These are phyloP conservation scores for Globisporangium sylvaticum DNA, from an alignment of 352 stramenopile genomes.

Conservation along the genomic window DNA sequence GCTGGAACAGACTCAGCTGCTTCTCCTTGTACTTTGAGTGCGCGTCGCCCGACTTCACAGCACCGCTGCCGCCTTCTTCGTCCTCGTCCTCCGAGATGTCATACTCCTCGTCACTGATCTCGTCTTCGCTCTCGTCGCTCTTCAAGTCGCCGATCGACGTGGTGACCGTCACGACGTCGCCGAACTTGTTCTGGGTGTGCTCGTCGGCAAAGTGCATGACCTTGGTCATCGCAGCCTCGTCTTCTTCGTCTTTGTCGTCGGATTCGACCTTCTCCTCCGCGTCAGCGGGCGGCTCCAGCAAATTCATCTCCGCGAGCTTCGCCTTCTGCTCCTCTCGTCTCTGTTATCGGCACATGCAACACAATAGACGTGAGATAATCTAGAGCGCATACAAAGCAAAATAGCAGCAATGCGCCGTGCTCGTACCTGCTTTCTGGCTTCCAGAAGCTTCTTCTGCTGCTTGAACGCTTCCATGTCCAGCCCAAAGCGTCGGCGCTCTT, in stretches of 20 bases:
- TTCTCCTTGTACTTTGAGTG: constrained; percentile 44
- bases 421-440: constrained; percentile 71
- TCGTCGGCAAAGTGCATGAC: constrained; percentile 78
- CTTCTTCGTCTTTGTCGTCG: constrained; percentile 21
- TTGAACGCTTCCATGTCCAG: constrained; percentile 89
- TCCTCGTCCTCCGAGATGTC: constrained; percentile 51
- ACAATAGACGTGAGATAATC: not conserved
- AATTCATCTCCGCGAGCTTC: constrained; percentile 52
- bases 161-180: constrained; percentile 83
- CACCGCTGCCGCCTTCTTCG: constrained; percentile 11
- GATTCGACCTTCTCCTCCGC: constrained; percentile 33
- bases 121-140: constrained; percentile 70
- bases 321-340: constrained; percentile 78
- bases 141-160: constrained; percentile 74
- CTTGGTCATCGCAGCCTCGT: constrained; percentile 41
- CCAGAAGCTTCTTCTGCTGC: constrained; percentile 78
- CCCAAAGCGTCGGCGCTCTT: constrained; percentile 80
- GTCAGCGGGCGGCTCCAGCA: constrained; percentile 26
- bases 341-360: constrained; percentile 13
- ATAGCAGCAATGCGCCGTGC: not conserved
- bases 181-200: constrained; percentile 84
- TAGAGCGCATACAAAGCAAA: not conserved
- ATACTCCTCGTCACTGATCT: constrained; percentile 59
- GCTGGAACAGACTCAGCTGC: constrained; percentile 82
- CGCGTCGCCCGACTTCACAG: constrained; percentile 13